Percentiles rank a stretch among this genome's conserved stretches.
Conservation (phyloP, 176 grass and related monocot genomes). For the Lolium multiflorum region DNA sequence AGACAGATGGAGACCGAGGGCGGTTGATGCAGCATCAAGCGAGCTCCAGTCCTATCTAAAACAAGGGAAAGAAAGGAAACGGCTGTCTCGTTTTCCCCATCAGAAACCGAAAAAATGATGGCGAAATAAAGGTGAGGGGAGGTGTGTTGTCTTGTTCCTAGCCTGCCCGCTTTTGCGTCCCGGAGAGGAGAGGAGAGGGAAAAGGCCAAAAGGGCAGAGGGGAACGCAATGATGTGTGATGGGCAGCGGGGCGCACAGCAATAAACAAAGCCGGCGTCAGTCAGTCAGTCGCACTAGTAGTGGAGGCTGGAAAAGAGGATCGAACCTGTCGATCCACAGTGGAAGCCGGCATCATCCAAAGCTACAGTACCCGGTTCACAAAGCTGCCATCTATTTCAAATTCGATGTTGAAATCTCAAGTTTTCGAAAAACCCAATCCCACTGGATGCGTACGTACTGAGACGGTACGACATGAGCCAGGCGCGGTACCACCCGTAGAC, state of each 20-base stretch:
- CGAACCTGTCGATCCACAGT: neutral
- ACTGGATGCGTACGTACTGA: no score
- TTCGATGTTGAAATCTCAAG: no score
- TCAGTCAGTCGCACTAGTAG: neutral
- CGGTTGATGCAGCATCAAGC: no score
- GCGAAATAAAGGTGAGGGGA: neutral
- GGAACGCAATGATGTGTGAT: slow-evolving; percentile 37
- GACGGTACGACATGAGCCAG: no score
- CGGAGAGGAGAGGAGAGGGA: neutral
- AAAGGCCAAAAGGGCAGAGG: neutral
- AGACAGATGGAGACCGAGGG: no score
- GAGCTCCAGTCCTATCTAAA: no score
- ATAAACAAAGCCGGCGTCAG: slow-evolving; percentile 22
- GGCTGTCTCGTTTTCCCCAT: slow-evolving; percentile 7
- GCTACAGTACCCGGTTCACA: neutral
- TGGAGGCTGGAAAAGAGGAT: neutral
- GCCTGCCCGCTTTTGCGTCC: slow-evolving; percentile 29
- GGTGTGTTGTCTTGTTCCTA: neutral
- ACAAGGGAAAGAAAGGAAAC: neutral
- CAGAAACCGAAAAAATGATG: neutral
- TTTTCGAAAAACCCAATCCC: no score
- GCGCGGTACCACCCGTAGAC: no score
- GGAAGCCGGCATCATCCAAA: neutral
- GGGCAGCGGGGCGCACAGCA: slow-evolving; percentile 26
- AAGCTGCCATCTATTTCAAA: no score